Base-by-base conservation (phyloP, 2,329 filamentous ascomycete genomes). In the Penicillium griseofulvum region DNA sequence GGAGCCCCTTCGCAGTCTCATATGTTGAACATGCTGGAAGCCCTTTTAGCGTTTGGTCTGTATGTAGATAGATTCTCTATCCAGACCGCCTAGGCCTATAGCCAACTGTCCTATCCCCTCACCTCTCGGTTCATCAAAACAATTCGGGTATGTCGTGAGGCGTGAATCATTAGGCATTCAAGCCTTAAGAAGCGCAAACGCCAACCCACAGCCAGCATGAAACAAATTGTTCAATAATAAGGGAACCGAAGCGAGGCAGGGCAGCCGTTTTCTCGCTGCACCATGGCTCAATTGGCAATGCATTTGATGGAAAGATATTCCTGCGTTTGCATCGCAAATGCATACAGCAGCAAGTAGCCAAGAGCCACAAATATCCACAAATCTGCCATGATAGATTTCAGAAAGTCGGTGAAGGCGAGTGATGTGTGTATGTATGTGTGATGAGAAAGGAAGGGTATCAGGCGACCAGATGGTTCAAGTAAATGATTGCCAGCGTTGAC, bases 291-390 rank as follows among this genome's bases (percentile, higher is more conserved):
- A 34, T 56, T 56, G 37, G 51, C 55, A 52, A 69, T 65, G 19
- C 50, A 57, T 34, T 56, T 53, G 37, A 54, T 37, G 45, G 61
- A 4, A 37, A 31, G 34, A 33, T 39, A 29, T 36, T 62, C 49
- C n/a, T 61, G 60, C 37, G 48, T 50, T 56, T 68, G 62, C 43
- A 65, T 47, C 10, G 59, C 70, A 51, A 72, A 72, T 22, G 69
- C 70, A 52, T 72, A 72, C 17, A 72, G 61, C 16, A 72, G 64
- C 47, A 72, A 54, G 54, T 72, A 72, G 17, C 69, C 68, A 38
- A 71, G 61, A 28, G 65, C 69, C n/a, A 72, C 67, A 52, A 72
- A 68, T 37, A 72, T 56, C 68, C 69, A 72, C 39, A 72, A 50
- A 7, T 57, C 51, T 17, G 56, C 69, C 69, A 72, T 72, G 29